Conservation (phyloP, 148 eudicot genomes). For the Bassia scoparia region DNA sequence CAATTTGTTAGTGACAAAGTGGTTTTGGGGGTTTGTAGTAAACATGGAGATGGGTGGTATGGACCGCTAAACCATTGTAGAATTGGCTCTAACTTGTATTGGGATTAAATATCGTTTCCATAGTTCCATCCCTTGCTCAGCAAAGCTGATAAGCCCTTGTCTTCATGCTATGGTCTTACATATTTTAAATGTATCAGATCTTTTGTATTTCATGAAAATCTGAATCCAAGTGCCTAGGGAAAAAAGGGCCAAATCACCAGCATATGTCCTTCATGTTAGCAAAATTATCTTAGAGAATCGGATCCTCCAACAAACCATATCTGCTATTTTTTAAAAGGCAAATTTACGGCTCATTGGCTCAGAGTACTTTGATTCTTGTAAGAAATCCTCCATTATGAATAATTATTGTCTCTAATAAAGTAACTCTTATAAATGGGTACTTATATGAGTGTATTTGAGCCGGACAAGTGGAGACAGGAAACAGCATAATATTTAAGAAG, state of each 20-base stretch:
- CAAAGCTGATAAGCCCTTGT: background rate
- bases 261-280: background rate
- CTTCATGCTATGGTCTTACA: no score
- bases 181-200: background rate
- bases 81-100: no score
- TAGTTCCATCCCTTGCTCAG: background rate
- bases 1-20: background rate
- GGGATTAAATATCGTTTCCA: background rate
- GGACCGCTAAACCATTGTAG: background rate
- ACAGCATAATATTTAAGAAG: background rate
- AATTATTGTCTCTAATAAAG: background rate
- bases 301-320: background rate
- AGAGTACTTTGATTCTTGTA: background rate
- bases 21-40: background rate
- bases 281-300: slow-evolving; percentile 6
- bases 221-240: background rate
- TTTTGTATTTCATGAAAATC: background rate
- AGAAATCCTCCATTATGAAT: background rate
- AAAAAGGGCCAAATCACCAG: background rate
- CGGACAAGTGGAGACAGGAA: background rate
- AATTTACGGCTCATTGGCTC: background rate
- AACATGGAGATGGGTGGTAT: background rate
- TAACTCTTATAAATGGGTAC: background rate
- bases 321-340: background rate
- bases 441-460: background rate